Evolutionary conservation across 2,329 filamentous ascomycete species (phyloP).

Genomic region (Aureobasidium zeae): DNA sequence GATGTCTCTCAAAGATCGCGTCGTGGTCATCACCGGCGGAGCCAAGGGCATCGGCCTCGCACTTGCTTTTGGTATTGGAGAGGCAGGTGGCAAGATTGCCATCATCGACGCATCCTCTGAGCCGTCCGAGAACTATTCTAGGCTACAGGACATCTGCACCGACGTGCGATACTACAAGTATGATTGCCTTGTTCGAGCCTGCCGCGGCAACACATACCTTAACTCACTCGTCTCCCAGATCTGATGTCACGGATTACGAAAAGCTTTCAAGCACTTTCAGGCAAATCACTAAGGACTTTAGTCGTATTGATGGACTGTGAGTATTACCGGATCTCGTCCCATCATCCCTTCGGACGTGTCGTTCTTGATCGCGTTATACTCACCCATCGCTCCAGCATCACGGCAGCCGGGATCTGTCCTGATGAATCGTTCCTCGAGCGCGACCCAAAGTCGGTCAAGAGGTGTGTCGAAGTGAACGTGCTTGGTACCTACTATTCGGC

Average conservation of each 20-base stretch:
- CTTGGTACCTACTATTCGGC: slow-evolving; percentile 31
- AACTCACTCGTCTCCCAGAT: not conserved
- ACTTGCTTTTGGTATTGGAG: slow-evolving; percentile 24
- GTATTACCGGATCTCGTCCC: not conserved
- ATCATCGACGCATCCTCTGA: slow-evolving; percentile 20
- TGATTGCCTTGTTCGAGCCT: not conserved
- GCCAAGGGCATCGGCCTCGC: slow-evolving; percentile 26
- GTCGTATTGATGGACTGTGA: slow-evolving; percentile 15
- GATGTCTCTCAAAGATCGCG: slow-evolving; percentile 17
- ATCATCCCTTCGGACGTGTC: not conserved
- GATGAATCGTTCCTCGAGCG: slow-evolving; percentile 17
- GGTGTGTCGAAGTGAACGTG: slow-evolving; percentile 19
- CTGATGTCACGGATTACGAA: slow-evolving; percentile 15
- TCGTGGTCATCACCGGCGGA: slow-evolving; percentile 24
- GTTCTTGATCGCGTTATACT: not conserved
- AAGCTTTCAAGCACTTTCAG: slow-evolving; percentile 11
- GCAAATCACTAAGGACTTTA: slow-evolving; percentile 8
- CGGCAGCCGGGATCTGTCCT: slow-evolving; percentile 16
- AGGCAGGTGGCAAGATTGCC: slow-evolving; percentile 25
- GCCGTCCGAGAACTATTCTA: slow-evolving; percentile 8
- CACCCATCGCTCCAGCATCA: slow-evolving; percentile 4
- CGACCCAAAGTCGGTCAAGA: slow-evolving; percentile 6
- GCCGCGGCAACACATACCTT: not conserved
- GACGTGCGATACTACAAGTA: slow-evolving; percentile 13
- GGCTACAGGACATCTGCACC: slow-evolving; percentile 1